phyloP scores from a whole-genome alignment of 441 rosid species.

The Erodium trifolium region DNA sequence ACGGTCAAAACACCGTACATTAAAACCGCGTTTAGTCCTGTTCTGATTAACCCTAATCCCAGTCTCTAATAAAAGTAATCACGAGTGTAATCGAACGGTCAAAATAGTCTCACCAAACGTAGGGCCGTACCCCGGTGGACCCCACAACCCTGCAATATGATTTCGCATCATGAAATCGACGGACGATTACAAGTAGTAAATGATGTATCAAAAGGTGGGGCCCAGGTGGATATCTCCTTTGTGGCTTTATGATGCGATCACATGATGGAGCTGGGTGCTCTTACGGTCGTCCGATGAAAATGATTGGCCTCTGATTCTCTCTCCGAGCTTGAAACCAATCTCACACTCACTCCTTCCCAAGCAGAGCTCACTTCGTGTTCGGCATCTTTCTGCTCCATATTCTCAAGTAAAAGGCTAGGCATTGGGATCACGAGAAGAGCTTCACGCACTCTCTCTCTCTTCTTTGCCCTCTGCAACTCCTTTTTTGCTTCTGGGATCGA shows the following conservation, averaged over 20 bases:
- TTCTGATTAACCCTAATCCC: neutral
- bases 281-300: conserved; percentile 36
- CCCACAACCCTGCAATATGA: neutral
- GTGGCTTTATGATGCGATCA: conserved; percentile 29
- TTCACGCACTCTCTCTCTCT: no score
- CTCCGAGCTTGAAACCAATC: neutral
- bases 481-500: conserved; percentile 11
- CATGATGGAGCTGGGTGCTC: conserved; percentile 4
- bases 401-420: conserved; percentile 11
- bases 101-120: neutral
- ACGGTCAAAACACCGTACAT: neutral
- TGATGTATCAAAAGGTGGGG: conserved; percentile 13
- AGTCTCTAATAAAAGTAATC: neutral
- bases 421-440: conserved; percentile 7
- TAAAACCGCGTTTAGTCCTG: neutral
- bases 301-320: conserved; percentile 10
- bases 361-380: neutral
- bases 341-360: neutral
- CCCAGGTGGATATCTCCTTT: conserved; percentile 12
- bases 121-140: neutral
- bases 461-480: neutral
- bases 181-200: neutral
- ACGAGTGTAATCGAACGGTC: neutral
- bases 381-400: conserved; percentile 12
- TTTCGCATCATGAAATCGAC: neutral